Conservation (phyloP, 306 rosid species). For the Acacia crassicarpa region DNA sequence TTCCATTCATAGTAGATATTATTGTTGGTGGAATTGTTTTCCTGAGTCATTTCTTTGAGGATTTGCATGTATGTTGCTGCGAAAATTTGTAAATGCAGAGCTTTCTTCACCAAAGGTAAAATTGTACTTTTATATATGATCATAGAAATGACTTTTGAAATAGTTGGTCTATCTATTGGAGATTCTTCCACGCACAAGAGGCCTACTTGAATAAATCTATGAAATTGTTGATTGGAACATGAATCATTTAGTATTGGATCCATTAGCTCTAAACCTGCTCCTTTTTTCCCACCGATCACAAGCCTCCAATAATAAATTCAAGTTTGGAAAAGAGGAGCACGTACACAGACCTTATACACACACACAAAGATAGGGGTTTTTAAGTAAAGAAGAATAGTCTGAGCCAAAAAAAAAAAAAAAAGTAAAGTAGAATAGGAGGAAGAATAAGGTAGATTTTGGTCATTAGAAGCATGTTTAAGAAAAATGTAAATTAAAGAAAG, state of each 20-base stretch:
- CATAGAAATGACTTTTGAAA: constrained; percentile 24
- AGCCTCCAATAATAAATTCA: too few relatives aligned
- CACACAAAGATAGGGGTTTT: too few relatives aligned
- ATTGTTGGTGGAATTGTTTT: neutral
- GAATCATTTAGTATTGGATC: neutral
- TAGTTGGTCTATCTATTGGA: constrained; percentile 29
- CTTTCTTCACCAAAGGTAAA: neutral
- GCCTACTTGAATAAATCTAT: constrained; percentile 31
- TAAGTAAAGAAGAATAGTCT: too few relatives aligned
- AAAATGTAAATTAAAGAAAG: neutral
- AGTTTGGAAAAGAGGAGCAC: too few relatives aligned
- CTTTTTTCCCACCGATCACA: too few relatives aligned
- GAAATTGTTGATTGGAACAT: constrained; percentile 3
- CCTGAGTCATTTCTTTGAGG: neutral
- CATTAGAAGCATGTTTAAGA: neutral
- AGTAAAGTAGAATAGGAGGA: too few relatives aligned
- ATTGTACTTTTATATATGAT: constrained; percentile 17
- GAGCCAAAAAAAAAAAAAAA: too few relatives aligned
- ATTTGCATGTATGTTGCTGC: neutral
- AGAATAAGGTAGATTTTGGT: too few relatives aligned
- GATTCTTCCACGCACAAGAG: constrained; percentile 29
- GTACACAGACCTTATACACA: neutral
- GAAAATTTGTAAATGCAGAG: neutral
- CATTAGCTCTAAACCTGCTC: too few relatives aligned
- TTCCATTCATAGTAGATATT: neutral